Conservation (phyloP, 352 stramenopile species). For the Pythium chondricola region DNA sequence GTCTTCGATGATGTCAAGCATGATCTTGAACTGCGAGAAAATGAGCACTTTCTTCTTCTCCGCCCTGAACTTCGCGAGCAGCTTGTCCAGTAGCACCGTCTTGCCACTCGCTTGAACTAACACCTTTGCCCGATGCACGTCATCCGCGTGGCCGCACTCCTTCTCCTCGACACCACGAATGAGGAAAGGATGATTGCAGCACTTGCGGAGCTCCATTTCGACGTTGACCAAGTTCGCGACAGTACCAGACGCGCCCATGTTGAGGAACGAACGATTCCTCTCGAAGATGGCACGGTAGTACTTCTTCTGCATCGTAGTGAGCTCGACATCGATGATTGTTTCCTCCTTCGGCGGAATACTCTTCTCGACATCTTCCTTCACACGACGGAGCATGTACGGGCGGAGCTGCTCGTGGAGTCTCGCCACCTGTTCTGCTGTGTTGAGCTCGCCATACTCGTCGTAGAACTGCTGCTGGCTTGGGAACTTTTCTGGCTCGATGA, state of each 20-base stretch:
- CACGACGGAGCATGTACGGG: slow-evolving; percentile 97
- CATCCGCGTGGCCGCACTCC: slow-evolving; percentile 83
- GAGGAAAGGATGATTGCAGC: slow-evolving; percentile 99
- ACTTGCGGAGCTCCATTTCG: slow-evolving; percentile 99
- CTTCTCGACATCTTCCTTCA: slow-evolving; percentile 99
- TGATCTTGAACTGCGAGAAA: slow-evolving; percentile 99
- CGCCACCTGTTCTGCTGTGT: slow-evolving; percentile 94
- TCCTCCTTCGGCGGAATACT: slow-evolving; percentile 98
- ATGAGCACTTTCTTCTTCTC: slow-evolving; percentile 99
- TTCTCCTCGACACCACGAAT: slow-evolving; percentile 97
- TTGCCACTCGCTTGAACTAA: slow-evolving; percentile 91
- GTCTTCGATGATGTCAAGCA: slow-evolving; percentile 95
- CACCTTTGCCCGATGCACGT: slow-evolving; percentile 62
- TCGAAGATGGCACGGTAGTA: slow-evolving; percentile 98
- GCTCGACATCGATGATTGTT: slow-evolving; percentile 99
- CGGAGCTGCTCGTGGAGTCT: slow-evolving; percentile 95
- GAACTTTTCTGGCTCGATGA: slow-evolving; percentile 96
- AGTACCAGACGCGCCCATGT: slow-evolving; percentile 81
- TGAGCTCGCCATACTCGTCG: slow-evolving; percentile 95
- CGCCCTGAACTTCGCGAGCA: slow-evolving; percentile 94
- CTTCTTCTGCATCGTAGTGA: slow-evolving; percentile 99
- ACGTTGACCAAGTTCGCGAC: slow-evolving; percentile 98
- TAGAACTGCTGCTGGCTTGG: slow-evolving; percentile 94
- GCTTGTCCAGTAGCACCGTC: slow-evolving; percentile 98
- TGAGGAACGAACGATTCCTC: slow-evolving; percentile 92